Evolutionary conservation across 164 flowering plant species (phyloP).

Genomic region (Aristolochia contorta): DNA sequence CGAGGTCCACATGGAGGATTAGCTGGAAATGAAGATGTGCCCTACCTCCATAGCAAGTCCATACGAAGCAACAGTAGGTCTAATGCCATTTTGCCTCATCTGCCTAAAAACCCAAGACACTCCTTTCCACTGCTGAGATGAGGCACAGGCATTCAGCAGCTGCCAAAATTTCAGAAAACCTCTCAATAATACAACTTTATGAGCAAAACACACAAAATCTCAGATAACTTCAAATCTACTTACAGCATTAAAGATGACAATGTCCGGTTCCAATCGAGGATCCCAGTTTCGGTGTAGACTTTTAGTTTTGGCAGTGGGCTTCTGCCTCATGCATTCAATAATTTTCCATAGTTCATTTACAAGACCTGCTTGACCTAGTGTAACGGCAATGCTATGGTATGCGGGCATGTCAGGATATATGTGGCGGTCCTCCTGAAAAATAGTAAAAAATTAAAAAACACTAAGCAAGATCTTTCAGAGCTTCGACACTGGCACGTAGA

Average conservation of each 20-base stretch:
- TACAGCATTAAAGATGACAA: constrained; percentile 91
- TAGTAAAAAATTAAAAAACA: neutral
- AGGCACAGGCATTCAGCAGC: constrained; percentile 90
- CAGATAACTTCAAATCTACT: constrained; percentile 15
- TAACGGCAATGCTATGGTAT: constrained; percentile 71
- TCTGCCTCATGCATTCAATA: constrained; percentile 69
- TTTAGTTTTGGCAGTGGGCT: constrained; percentile 40
- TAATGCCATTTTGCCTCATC: constrained; percentile 59
- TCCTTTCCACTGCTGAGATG: constrained; percentile 74
- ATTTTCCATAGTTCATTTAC: constrained; percentile 58
- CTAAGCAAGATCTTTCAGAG: constrained; percentile 8
- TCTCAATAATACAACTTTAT: no score
- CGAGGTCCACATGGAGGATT: no score
- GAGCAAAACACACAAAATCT: no score
- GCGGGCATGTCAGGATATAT: constrained; percentile 93
- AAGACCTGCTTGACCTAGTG: constrained; percentile 92
- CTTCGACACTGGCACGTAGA: no score
- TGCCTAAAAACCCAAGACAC: constrained; percentile 88
- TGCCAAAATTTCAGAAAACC: constrained; percentile 14
- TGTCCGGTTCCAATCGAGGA: constrained; percentile 77
- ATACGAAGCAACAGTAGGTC: constrained; percentile 81
- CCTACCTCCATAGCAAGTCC: constrained; percentile 99
- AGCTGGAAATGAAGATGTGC: no score
- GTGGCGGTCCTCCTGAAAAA: constrained; percentile 54
- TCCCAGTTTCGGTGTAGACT: constrained; percentile 66